Base-by-base conservation (phyloP, 371 early-diverging fungal genomes). In the Mortierella sp. region DNA sequence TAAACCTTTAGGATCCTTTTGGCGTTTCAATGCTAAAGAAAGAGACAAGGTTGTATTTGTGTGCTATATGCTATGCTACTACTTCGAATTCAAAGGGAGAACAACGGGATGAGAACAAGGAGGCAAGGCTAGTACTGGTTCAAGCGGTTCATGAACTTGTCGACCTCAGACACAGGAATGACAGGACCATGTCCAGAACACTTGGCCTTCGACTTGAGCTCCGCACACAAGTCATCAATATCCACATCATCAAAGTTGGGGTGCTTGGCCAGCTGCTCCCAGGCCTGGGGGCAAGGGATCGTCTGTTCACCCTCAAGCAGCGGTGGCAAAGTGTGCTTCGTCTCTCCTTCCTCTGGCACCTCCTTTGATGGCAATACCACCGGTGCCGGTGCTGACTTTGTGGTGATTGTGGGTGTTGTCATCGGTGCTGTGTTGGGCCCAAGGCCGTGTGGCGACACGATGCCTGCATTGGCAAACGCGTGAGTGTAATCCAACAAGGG, bases 191-290 rank as follows among this genome's bases (percentile, higher is more conserved):
- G 81, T 8, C 85, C 89, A 48, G 92, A 91, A 75, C 92, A 92
- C 75, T 89, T 91, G 2, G 92, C 91, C 77, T 92, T 93, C 41
- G 90, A 79, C 74, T 92, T 92, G 87, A 93, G 86, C 63, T 91
- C 91, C 70, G 86, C 83, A 77, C 94, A 93, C 35, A 93, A 80
- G 16, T 81, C 73, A 76, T 91, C 93, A 70, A 93, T 88, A 54
- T 89, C 88, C 24, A 90, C 76, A 63, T 92, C 92, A 68, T 91
- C 92, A 81, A 89, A 89, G 54, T 88, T 84, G 75, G 90, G 91
- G 73, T 90, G 91, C 77, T 90, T 83, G 58, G 90, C 87, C 60
- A 92, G 75, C n/a, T 83, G 75, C 71, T 89, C 87, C 91, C 91
- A 92, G 8, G 87, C 89, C 38, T 90, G 83, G 27, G 87, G 80